Evolutionary conservation across 441 rosid species (phyloP).

Genomic region (Flueggea neowawraea): DNA sequence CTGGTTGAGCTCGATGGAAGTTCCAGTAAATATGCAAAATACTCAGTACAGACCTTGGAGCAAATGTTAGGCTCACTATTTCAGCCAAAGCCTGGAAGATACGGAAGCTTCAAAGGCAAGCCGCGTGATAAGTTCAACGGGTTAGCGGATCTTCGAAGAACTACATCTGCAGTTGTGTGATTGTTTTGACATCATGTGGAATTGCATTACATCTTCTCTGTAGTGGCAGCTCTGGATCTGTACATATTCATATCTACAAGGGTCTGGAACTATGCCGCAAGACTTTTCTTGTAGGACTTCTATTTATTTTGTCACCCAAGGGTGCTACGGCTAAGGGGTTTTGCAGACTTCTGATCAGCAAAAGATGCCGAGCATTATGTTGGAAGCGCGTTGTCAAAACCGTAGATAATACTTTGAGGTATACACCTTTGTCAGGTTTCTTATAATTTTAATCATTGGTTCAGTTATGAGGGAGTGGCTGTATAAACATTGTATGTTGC

Average conservation of each 20-base stretch:
- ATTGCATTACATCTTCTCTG: neutral
- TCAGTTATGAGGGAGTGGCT: constrained; percentile 17
- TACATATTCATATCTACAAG: constrained; percentile 26
- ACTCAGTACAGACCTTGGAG: constrained; percentile 81
- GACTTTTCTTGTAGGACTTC: neutral
- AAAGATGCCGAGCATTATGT: neutral
- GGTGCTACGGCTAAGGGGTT: too few species aligned
- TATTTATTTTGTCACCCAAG: too few species aligned
- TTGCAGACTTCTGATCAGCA: too few species aligned
- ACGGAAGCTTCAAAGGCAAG: constrained; percentile 83
- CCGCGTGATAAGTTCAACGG: constrained; percentile 49
- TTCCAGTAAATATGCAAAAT: constrained; percentile 81
- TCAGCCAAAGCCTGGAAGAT: constrained; percentile 75
- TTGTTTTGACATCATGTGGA: constrained; percentile 3
- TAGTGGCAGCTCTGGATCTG: constrained; percentile 17
- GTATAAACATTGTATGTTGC: constrained; percentile 23
- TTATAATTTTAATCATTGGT: constrained; percentile 25
- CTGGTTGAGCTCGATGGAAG: constrained; percentile 87
- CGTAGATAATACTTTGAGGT: constrained; percentile 30
- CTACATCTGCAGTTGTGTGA: constrained; percentile 82
- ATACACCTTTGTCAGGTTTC: constrained; percentile 21
- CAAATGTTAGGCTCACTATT: constrained; percentile 73
- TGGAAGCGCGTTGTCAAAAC: constrained; percentile 12
- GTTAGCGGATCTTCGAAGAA: constrained; percentile 64
- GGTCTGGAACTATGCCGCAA: constrained; percentile 9